These are phyloP conservation scores for Dioscorea zingiberensis DNA, from an alignment of 106 monocot species.

Conservation along the genomic window DNA sequence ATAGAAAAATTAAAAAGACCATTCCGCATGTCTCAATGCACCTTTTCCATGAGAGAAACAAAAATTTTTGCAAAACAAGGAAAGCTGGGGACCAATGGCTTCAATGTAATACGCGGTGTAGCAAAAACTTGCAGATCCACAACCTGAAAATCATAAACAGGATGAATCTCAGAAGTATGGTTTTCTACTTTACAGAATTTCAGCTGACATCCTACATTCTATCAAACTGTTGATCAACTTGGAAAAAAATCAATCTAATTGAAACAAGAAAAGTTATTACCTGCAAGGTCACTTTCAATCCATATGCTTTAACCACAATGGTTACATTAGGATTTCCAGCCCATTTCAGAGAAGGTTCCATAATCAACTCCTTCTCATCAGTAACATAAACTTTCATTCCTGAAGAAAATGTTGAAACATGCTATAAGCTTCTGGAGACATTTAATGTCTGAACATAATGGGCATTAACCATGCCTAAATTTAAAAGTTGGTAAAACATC, in stretches of 20 bases:
- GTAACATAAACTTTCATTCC: conserved; percentile 38
- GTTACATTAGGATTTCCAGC: no score
- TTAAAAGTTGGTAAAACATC: no score
- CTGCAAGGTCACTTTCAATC: conserved; percentile 44
- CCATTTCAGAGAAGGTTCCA: conserved; percentile 55
- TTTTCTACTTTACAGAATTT: no score
- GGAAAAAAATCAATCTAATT: no score
- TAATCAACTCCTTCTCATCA: conserved; percentile 42
- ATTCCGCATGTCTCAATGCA: background rate
- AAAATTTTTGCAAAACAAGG: conserved; percentile 49
- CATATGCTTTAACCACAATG: conserved; percentile 38
- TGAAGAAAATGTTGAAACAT: conserved; percentile 3
- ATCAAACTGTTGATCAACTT: no score
- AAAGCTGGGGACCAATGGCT: conserved; percentile 48
- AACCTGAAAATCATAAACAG: conserved; percentile 30
- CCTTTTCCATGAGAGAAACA: conserved; percentile 65
- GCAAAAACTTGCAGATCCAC: conserved; percentile 59
- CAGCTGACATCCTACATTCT: no score
- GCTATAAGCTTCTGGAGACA: no score
- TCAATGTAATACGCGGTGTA: conserved; percentile 44
- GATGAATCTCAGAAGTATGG: no score
- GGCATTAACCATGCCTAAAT: no score
- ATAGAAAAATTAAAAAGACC: background rate
- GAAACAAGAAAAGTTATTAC: conserved; percentile 6
- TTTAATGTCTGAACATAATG: no score